phyloP scores from a whole-genome alignment of 169 alveolate species.

The Plasmodium adleri region DNA sequence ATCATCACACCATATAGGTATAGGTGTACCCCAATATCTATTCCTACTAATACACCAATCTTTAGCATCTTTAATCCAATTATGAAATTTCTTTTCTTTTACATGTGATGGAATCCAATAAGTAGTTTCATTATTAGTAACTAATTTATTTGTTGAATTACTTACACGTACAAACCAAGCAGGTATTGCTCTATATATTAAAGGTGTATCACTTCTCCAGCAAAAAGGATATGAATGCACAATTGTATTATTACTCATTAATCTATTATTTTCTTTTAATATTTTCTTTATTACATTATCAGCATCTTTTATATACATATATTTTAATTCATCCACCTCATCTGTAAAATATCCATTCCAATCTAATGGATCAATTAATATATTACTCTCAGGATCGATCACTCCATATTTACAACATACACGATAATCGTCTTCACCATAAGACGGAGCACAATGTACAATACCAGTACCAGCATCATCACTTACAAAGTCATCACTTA shows the following conservation, averaged over 20 bases:
- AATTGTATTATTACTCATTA: slow-evolving; percentile 87
- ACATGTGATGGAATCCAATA: slow-evolving; percentile 98
- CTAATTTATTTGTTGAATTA: slow-evolving; percentile 92
- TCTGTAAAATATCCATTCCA: slow-evolving; percentile 92
- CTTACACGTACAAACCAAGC: slow-evolving; percentile 99
- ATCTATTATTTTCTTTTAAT: slow-evolving; percentile 89
- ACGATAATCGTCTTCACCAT: slow-evolving; percentile 97
- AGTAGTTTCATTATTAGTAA: slow-evolving; percentile 91
- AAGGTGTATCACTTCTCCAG: slow-evolving; percentile 99
- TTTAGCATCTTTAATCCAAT: slow-evolving; percentile 99
- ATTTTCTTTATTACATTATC: slow-evolving; percentile 93
- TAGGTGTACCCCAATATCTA: slow-evolving; percentile 99
- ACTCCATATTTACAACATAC: slow-evolving; percentile 82
- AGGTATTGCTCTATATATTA: slow-evolving; percentile 97
- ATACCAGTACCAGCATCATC: slow-evolving; percentile 96
- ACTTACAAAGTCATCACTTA: slow-evolving; percentile 95
- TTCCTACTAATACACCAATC: slow-evolving; percentile 99
- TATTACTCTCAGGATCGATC: slow-evolving; percentile 81
- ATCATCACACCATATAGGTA: slow-evolving; percentile 98
- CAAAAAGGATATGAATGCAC: slow-evolving; percentile 99
- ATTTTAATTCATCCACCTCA: slow-evolving; percentile 88
- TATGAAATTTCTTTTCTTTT: slow-evolving; percentile 97
- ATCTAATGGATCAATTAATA: slow-evolving; percentile 90
- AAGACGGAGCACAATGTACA: slow-evolving; percentile 98
- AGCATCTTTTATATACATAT: slow-evolving; percentile 96